A percentile compares a stretch with the other conserved stretches of the same genome.
phyloP scores from a whole-genome alignment of 163 green algal species.

The Scenedesmus sp. region DNA sequence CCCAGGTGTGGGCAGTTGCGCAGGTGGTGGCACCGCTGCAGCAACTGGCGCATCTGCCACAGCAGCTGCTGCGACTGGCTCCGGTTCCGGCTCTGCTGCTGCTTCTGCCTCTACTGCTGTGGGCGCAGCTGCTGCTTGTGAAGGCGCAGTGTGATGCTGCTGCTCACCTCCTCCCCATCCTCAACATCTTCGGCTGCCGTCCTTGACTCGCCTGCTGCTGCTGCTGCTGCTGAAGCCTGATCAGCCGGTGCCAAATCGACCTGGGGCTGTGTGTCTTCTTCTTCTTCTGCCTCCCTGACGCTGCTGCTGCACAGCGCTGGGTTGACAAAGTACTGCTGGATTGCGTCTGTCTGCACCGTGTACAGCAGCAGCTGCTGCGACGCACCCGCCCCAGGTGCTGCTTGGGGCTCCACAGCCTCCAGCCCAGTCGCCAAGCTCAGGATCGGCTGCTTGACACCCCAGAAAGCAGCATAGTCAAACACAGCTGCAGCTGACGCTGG shows the following conservation, averaged over 20 bases:
- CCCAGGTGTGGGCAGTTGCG: constrained; percentile 37
- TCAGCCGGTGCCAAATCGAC: background rate
- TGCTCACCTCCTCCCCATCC: constrained; percentile 16
- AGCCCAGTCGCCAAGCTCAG: constrained; percentile 72
- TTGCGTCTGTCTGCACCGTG: constrained; percentile 77
- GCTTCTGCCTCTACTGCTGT: background rate
- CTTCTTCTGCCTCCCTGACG: background rate
- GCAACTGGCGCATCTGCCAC: background rate
- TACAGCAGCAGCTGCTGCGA: constrained; percentile 53
- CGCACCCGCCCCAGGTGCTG: background rate
- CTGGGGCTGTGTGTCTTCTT: background rate
- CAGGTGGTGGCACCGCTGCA: constrained; percentile 40
- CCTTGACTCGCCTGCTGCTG: background rate
- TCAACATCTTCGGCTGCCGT: constrained; percentile 1
- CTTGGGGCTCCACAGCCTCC: constrained; percentile 38
- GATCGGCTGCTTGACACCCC: constrained; percentile 79
- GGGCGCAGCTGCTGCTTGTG: background rate
- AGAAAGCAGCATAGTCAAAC: constrained; percentile 81
- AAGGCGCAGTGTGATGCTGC: background rate
- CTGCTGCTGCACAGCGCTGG: constrained; percentile 62
- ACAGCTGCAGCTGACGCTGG: background rate
- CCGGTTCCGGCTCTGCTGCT: background rate
- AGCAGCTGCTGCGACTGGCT: background rate
- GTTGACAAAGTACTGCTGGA: constrained; percentile 92
- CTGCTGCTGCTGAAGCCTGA: background rate